Base-by-base conservation (phyloP, 163 green algal genomes). In the Chlorella variabilis region DNA sequence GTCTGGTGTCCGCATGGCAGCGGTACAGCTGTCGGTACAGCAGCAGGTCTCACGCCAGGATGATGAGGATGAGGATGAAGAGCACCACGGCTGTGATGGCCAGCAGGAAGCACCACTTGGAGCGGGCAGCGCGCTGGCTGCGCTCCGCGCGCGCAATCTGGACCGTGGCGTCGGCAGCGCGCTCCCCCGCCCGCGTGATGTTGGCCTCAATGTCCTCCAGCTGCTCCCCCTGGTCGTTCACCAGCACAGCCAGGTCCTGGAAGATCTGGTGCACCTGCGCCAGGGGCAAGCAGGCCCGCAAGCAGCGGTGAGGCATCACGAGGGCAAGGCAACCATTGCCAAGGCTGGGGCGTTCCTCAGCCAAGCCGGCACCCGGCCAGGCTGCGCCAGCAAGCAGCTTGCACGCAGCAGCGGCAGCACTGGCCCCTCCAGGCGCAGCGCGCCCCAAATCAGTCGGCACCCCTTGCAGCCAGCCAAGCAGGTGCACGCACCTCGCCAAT, bases 401-500 rank as follows among this genome's bases (percentile, higher is more conserved):
- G n/a, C n/a, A n/a, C n/a, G n/a, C n/a, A n/a, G n/a, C n/a, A n/a
- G n/a, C n/a, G n/a, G n/a, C n/a, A n/a, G n/a, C n/a, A n/a, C n/a
- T n/a, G n/a, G n/a, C n/a, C n/a, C n/a, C n/a, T n/a, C n/a, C n/a
- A n/a, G n/a, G n/a, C n/a, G n/a, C n/a, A n/a, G n/a, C n/a, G n/a
- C n/a, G n/a, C n/a, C n/a, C n/a, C n/a, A n/a, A n/a, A n/a, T n/a
- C n/a, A n/a, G n/a, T n/a, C n/a, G n/a, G n/a, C n/a, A n/a, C n/a
- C n/a, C n/a, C n/a, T n/a, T n/a, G n/a, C n/a, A n/a, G n/a, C n/a
- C n/a, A n/a, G n/a, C n/a, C n/a, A n/a, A n/a, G n/a, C n/a, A n/a
- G n/a, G n/a, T n/a, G n/a, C n/a, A n/a, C 98, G 93, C n/a, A 99
- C 96, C 86, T 99, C 96, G 3, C 90, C 92, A 58, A 98, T 98